Conservation (phyloP, 352 stramenopile species). For the Phytopythium kandeliae region DNA sequence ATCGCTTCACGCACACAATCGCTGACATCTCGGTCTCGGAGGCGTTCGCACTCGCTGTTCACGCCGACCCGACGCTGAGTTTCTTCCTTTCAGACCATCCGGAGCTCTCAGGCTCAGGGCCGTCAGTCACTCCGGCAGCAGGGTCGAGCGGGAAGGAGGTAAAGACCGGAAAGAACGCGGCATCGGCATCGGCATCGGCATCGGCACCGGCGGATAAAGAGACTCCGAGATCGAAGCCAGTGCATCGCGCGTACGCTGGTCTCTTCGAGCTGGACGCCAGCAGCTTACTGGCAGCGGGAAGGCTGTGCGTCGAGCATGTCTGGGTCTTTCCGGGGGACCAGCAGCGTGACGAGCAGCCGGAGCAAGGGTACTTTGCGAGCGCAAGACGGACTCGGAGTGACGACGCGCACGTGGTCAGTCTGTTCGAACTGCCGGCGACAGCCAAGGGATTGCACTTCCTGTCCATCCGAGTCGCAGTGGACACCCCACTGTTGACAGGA, state of each 20-base stretch:
- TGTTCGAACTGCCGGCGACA: slow-evolving; percentile 19
- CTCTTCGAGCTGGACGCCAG: slow-evolving; percentile 64
- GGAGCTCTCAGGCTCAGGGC: slow-evolving; percentile 12
- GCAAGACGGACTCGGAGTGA: background rate
- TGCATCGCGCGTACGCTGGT: slow-evolving; percentile 27
- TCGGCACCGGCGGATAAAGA: too few species aligned
- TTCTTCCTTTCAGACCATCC: slow-evolving; percentile 62
- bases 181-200: slow-evolving; percentile 7
- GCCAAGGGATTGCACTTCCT: slow-evolving; percentile 37
- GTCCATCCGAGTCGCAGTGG: slow-evolving; percentile 38
- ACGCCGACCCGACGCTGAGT: slow-evolving; percentile 55
- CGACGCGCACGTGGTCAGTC: slow-evolving; percentile 9
- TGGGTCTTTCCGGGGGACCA: slow-evolving; percentile 17
- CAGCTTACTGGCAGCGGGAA: slow-evolving; percentile 27
- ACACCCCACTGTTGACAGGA: slow-evolving; percentile 39
- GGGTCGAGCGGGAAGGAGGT: slow-evolving; percentile 17
- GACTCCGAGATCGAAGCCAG: slow-evolving; percentile 6
- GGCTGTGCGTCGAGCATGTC: slow-evolving; percentile 36
- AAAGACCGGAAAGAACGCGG: slow-evolving; percentile 14
- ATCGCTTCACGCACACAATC: slow-evolving; percentile 47
- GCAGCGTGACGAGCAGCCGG: background rate
- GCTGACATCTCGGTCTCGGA: slow-evolving; percentile 41
- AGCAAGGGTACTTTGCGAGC: slow-evolving; percentile 4
- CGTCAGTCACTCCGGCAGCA: slow-evolving; percentile 5
- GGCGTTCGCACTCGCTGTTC: slow-evolving; percentile 30